A percentile compares a stretch with the other conserved stretches of the same genome.
Evolutionary conservation across 192 early-diverging fungal species (phyloP).

Genomic region (Entophlyctis helioformis): DNA sequence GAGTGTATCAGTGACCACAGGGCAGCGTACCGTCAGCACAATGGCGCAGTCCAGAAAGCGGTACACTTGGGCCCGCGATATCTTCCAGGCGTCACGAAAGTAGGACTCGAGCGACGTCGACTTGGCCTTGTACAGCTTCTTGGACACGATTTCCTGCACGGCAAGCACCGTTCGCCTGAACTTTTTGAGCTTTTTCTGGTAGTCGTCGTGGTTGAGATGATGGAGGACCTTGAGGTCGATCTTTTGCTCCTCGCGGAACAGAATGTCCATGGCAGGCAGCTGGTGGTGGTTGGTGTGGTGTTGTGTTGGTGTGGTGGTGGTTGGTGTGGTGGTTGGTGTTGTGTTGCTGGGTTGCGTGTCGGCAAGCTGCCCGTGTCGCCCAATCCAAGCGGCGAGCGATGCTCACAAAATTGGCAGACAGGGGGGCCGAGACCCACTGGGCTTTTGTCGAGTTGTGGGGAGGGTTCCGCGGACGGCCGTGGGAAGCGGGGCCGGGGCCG

Average conservation of each 20-base stretch:
- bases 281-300: too few species aligned
- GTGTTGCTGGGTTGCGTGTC: too few species aligned
- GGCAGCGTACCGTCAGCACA: conserved; percentile 20
- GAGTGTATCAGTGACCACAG: too few species aligned
- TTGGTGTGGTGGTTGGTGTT: too few species aligned
- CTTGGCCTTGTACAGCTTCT: conserved; percentile 31
- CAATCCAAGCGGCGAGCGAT: too few species aligned
- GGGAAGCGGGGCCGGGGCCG: too few species aligned
- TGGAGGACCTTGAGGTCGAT: conserved; percentile 25
- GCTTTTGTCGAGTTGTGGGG: too few species aligned
- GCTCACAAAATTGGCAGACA: too few species aligned
- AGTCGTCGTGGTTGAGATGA: conserved; percentile 16
- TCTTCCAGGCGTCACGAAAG: conserved; percentile 34
- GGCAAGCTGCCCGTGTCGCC: too few species aligned
- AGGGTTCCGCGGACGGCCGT: too few species aligned
- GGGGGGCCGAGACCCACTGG: too few species aligned
- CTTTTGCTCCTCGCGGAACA: conserved; percentile 16
- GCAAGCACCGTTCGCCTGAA: conserved; percentile 28
- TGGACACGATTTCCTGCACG: conserved; percentile 21
- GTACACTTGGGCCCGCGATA: conserved; percentile 35
- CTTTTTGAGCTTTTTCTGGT: conserved; percentile 16
- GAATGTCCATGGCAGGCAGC: conserved; percentile 1
- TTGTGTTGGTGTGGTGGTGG: too few species aligned
- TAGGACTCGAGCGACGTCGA: conserved; percentile 23
- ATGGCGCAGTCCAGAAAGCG: conserved; percentile 37